phyloP scores from a whole-genome alignment of 1,284 basidiomycete genomes.

The Sanghuangporus weigelae region DNA sequence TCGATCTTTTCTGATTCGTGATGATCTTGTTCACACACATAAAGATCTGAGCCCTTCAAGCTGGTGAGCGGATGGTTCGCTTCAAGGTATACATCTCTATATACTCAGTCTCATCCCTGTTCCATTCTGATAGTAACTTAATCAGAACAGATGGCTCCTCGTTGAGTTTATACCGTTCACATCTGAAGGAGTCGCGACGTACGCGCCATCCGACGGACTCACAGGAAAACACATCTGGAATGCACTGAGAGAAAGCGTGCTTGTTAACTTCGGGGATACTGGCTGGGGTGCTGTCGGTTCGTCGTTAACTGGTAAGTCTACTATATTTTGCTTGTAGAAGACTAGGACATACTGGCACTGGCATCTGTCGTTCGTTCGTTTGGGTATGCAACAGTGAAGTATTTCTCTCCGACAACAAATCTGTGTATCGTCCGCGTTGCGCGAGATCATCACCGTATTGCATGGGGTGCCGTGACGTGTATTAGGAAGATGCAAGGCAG shows the following conservation, averaged over 20 bases:
- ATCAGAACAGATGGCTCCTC: constrained; percentile 73
- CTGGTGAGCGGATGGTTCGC: constrained; percentile 42
- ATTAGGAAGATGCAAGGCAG: constrained; percentile 53
- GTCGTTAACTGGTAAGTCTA: constrained; percentile 53
- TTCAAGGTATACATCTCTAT: constrained; percentile 43
- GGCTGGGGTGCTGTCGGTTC: constrained; percentile 75
- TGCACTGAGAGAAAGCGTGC: constrained; percentile 64
- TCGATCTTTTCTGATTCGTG: not conserved
- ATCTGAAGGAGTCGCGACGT: constrained; percentile 17
- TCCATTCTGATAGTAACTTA: not conserved
- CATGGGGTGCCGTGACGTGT: constrained; percentile 69
- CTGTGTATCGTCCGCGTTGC: constrained; percentile 76
- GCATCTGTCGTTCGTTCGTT: not conserved
- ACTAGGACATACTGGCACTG: not conserved
- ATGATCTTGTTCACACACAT: not conserved
- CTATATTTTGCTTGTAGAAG: not conserved
- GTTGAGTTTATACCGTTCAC: constrained; percentile 60
- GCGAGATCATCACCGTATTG: constrained; percentile 65
- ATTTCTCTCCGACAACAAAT: constrained; percentile 72
- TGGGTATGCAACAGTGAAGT: constrained; percentile 53
- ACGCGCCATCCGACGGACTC: constrained; percentile 25
- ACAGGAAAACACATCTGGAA: constrained; percentile 59
- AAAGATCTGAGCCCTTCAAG: not conserved
- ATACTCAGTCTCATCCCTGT: not conserved
- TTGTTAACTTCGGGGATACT: constrained; percentile 68